These are phyloP conservation scores for Sesbania bispinosa DNA, from an alignment of 306 rosid genomes.

Conservation along the genomic window DNA sequence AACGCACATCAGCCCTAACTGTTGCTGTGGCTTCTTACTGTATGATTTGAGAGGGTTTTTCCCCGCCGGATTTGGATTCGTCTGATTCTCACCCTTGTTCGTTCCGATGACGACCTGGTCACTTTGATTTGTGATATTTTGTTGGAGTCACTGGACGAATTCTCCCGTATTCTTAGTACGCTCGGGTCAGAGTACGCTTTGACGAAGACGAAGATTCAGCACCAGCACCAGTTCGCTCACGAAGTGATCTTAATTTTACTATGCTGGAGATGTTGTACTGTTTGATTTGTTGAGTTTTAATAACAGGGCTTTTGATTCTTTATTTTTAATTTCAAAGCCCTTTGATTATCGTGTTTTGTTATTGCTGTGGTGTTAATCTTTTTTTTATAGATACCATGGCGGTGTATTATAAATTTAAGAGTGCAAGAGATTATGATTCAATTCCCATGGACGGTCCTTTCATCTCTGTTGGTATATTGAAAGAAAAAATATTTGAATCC, in stretches of 20 bases:
- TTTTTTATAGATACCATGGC: conserved; percentile 79
- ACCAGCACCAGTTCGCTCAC: conserved; percentile 31
- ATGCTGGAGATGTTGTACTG: conserved; percentile 71
- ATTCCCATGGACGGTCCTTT: conserved; percentile 99
- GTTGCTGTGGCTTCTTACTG: conserved; percentile 4
- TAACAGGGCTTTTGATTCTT: conserved; percentile 50
- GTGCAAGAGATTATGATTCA: conserved; percentile 99
- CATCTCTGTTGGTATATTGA: conserved; percentile 98
- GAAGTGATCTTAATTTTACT: conserved; percentile 48
- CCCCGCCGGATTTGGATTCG: conserved; percentile 23
- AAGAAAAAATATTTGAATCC: conserved; percentile 96
- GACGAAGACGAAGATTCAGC: conserved; percentile 23
- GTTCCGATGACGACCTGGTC: not conserved
- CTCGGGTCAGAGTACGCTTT: not conserved
- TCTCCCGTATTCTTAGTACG: conserved; percentile 10
- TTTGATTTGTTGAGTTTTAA: conserved; percentile 54
- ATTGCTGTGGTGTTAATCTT: conserved; percentile 41
- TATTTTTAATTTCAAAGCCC: conserved; percentile 40
- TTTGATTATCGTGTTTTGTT: conserved; percentile 54
- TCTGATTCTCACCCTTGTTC: not conserved
- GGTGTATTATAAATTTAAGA: conserved; percentile 99
- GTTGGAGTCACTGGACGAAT: too few relatives aligned
- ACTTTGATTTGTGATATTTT: not conserved
- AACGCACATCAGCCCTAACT: not conserved
- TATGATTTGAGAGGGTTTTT: conserved; percentile 26